Conservation (phyloP, 2,329 filamentous ascomycete species). For the Fusarium siculi region DNA sequence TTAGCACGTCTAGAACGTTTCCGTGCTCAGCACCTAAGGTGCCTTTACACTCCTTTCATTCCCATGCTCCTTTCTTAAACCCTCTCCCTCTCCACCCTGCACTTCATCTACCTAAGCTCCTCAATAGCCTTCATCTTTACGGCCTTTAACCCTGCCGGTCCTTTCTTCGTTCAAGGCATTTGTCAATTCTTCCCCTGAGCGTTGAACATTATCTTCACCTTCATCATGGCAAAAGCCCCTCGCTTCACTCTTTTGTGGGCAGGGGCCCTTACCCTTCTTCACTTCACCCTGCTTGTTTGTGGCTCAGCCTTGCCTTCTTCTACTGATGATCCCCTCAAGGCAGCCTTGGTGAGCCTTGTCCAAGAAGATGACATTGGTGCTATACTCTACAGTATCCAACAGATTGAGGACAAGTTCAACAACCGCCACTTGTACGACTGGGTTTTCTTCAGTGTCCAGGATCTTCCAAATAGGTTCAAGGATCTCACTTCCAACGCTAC, state of each 20-base stretch:
- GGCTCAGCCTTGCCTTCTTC: conserved; percentile 26
- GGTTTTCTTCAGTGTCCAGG: conserved; percentile 87
- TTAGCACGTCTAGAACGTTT: conserved; percentile 24
- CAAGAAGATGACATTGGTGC: conserved; percentile 47
- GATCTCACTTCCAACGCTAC: conserved; percentile 73
- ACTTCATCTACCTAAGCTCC: conserved; percentile 2
- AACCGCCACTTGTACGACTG: conserved; percentile 85
- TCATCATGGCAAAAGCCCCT: conserved; percentile 32
- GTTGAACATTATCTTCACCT: neutral
- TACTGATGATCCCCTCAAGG: conserved; percentile 43
- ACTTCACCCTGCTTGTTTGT: conserved; percentile 32
- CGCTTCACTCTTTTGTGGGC: conserved; percentile 17
- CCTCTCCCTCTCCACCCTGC: conserved; percentile 2
- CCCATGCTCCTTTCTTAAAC: conserved; percentile 20
- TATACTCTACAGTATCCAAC: conserved; percentile 60
- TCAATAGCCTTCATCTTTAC: conserved; percentile 9
- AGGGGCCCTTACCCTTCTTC: conserved; percentile 36
- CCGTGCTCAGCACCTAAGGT: conserved; percentile 21
- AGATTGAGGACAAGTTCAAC: conserved; percentile 73
- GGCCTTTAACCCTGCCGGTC: conserved; percentile 4
- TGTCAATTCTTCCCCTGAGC: conserved; percentile 6
- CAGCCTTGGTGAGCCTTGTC: conserved; percentile 48
- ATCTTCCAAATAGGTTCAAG: conserved; percentile 83
- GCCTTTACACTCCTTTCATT: conserved; percentile 31
- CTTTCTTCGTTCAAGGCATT: neutral